Evolutionary conservation across 305 asterid species (phyloP).

Genomic region (Solanum hybrid): DNA sequence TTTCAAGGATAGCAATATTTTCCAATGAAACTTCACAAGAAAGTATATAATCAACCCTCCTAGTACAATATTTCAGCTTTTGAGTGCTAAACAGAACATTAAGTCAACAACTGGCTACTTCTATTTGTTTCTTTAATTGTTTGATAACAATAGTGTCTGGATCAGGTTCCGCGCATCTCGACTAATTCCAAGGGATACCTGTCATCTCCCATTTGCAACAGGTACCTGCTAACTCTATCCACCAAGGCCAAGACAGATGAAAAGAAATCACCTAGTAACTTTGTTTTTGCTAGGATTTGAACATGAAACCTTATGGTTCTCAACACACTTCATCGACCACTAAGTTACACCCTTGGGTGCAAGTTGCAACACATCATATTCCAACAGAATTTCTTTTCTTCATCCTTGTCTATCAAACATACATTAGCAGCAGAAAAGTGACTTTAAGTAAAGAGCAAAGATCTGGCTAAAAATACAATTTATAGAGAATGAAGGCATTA

Average conservation of each 20-base stretch:
- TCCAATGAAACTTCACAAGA: neutral
- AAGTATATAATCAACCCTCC: neutral
- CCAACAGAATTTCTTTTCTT: neutral
- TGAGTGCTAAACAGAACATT: neutral
- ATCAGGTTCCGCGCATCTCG: neutral
- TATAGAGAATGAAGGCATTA: neutral
- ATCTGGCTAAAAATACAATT: neutral
- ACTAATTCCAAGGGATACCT: neutral
- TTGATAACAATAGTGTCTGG: neutral
- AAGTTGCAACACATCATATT: neutral
- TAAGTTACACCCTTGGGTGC: neutral
- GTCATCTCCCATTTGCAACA: neutral
- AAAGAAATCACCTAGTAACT: neutral
- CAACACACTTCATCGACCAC: neutral
- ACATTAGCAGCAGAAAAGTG: neutral
- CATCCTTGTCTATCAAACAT: neutral
- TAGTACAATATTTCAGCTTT: neutral
- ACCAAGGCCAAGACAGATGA: neutral
- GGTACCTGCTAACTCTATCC: neutral
- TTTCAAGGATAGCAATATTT: neutral
- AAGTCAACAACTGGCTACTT: neutral
- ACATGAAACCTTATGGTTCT: neutral
- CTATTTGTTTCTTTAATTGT: too few species aligned
- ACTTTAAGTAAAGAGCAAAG: neutral
- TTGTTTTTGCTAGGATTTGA: neutral